Conservation (phyloP, 441 rosid species). For the Jatropha multifida region DNA sequence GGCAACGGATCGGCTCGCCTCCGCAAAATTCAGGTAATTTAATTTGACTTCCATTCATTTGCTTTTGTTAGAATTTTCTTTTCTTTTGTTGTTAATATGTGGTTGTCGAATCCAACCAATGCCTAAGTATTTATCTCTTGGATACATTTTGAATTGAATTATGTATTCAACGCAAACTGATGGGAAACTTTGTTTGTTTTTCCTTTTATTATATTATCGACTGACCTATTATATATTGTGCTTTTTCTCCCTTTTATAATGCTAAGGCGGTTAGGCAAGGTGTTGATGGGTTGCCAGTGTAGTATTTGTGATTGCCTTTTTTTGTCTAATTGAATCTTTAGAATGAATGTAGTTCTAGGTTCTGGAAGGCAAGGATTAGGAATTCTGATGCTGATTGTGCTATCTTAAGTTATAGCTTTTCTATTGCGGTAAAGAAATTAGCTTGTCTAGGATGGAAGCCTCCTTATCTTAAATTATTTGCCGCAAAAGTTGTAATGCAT, state of each 20-base stretch:
- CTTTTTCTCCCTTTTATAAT: not conserved
- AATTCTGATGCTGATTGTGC: too few relatives aligned
- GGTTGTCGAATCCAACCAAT: not conserved
- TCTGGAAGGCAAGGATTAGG: too few relatives aligned
- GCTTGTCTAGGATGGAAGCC: not conserved
- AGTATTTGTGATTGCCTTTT: too few relatives aligned
- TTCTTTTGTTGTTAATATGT: not conserved
- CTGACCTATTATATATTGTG: too few relatives aligned
- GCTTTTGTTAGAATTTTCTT: not conserved
- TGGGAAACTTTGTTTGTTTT: not conserved
- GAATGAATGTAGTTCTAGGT: too few relatives aligned
- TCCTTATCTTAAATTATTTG: not conserved
- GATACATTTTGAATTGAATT: not conserved
- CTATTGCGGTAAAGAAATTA: not conserved
- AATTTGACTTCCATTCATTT: not conserved
- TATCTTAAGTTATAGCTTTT: too few relatives aligned
- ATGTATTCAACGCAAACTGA: not conserved
- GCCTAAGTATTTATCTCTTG: too few relatives aligned
- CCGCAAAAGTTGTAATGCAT: not conserved
- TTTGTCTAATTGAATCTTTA: too few relatives aligned
- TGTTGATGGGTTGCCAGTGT: too few relatives aligned
- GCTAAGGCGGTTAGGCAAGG: not conserved
- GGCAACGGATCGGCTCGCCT: constrained; percentile 40
- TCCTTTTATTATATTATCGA: not conserved
- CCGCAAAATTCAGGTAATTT: constrained; percentile 50